Evolutionary conservation across 352 stramenopile genomes (phyloP).

Genomic region (Phytophthora nicotianae): DNA sequence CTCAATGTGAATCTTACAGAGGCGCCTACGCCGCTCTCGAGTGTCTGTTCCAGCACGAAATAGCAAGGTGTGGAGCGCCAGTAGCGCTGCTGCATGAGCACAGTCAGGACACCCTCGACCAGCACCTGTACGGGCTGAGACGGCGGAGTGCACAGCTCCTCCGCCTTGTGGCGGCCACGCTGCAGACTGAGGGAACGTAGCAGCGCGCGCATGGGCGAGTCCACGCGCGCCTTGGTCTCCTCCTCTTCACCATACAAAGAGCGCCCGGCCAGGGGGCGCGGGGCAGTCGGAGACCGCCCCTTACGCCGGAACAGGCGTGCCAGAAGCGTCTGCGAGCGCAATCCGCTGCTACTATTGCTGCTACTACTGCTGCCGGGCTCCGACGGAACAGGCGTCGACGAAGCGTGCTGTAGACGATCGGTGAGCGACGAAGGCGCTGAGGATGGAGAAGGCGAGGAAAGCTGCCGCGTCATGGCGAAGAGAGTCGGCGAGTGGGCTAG

Average conservation of each 20-base stretch:
- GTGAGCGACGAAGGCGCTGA: slow-evolving; percentile 23
- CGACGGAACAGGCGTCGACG: slow-evolving; percentile 10
- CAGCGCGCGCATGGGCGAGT: slow-evolving; percentile 39
- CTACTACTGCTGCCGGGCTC: slow-evolving; percentile 4
- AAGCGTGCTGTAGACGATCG: slow-evolving; percentile 5
- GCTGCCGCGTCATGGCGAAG: slow-evolving; percentile 31
- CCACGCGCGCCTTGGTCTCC: slow-evolving; percentile 36
- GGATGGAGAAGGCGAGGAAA: slow-evolving; percentile 17
- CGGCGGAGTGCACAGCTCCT: slow-evolving; percentile 3
- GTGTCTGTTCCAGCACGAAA: slow-evolving; percentile 58
- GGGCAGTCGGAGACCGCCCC: slow-evolving; percentile 17
- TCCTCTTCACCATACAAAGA: slow-evolving; percentile 37
- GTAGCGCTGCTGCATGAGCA: slow-evolving; percentile 59
- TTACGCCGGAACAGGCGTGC: slow-evolving; percentile 45
- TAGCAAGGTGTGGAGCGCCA: slow-evolving; percentile 63
- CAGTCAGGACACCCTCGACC: slow-evolving; percentile 56
- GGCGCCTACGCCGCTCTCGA: background rate
- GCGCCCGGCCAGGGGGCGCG: slow-evolving; percentile 4
- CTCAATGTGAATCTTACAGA: slow-evolving; percentile 41
- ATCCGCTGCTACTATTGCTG: background rate
- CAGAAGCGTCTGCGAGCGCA: slow-evolving; percentile 36
- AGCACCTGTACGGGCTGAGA: slow-evolving; percentile 31
- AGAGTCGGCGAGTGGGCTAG: slow-evolving; percentile 12
- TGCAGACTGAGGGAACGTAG: slow-evolving; percentile 45
- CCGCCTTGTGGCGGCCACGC: slow-evolving; percentile 16